phyloP scores from a whole-genome alignment of 2,329 filamentous ascomycete species.

The Xylaria sp. region DNA sequence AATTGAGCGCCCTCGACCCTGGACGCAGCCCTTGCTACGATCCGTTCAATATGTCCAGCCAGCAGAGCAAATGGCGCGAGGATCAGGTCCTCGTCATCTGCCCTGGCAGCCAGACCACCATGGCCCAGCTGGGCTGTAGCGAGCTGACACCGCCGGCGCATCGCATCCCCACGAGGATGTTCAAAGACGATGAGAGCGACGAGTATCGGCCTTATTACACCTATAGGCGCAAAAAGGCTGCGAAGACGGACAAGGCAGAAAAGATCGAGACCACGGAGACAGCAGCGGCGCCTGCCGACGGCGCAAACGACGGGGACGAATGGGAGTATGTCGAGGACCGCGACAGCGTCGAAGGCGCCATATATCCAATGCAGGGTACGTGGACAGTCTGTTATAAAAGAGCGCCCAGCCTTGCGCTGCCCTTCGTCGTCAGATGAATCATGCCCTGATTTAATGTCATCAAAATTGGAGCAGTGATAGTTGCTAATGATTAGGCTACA shows the following conservation, averaged over 20 bases:
- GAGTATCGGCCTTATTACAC: conserved; percentile 82
- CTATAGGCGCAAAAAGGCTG: conserved; percentile 68
- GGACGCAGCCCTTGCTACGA: conserved; percentile 4
- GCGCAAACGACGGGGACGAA: conserved; percentile 66
- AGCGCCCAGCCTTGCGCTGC: conserved; percentile 8
- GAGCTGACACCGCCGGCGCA: conserved; percentile 92
- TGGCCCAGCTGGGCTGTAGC: conserved; percentile 89
- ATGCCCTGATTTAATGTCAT: background rate
- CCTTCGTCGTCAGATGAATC: background rate
- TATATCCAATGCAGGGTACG: conserved; percentile 81
- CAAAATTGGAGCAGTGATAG: background rate
- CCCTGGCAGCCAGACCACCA: conserved; percentile 87
- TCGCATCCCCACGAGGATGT: conserved; percentile 94
- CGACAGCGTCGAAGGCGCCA: conserved; percentile 86
- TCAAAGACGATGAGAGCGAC: conserved; percentile 82
- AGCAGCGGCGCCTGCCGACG: conserved; percentile 44
- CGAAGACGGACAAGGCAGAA: conserved; percentile 49
- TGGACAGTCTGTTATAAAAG: background rate
- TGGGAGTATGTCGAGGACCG: conserved; percentile 87
- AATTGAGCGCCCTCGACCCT: conserved; percentile 6
- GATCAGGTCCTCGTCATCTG: conserved; percentile 77
- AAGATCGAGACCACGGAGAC: conserved; percentile 51
- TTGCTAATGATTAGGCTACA: conserved; percentile 31
- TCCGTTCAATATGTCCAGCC: conserved; percentile 61
- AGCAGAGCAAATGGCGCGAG: conserved; percentile 70